These are phyloP conservation scores for Neobulgaria alba DNA, from an alignment of 2,329 filamentous ascomycete genomes.

Conservation along the genomic window DNA sequence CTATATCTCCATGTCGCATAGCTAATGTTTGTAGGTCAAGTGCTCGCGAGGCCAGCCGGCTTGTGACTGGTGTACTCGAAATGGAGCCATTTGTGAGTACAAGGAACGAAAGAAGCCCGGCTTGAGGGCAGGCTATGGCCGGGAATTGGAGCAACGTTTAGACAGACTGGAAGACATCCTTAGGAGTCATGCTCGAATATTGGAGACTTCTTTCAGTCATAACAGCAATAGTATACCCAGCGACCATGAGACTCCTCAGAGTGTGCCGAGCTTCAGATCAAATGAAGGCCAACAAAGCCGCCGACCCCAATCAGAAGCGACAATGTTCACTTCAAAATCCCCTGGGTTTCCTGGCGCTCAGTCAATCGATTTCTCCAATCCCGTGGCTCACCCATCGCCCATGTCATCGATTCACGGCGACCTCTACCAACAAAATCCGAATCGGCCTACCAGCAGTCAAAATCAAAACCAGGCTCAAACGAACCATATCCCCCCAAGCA, in stretches of 20 bases:
- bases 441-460: slow-evolving; percentile 23
- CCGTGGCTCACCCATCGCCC: slow-evolving; percentile 36
- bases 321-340: slow-evolving; percentile 54
- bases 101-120: slow-evolving; percentile 62
- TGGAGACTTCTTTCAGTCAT: slow-evolving; percentile 46
- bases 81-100: slow-evolving; percentile 56
- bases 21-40: slow-evolving; percentile 46
- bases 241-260: slow-evolving; percentile 48
- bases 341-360: slow-evolving; percentile 41
- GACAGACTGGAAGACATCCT: slow-evolving; percentile 62
- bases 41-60: slow-evolving; percentile 69
- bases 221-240: slow-evolving; percentile 37
- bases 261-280: slow-evolving; percentile 40
- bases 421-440: slow-evolving; percentile 39
- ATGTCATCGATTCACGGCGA: slow-evolving; percentile 37
- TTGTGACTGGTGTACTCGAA: slow-evolving; percentile 59
- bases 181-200: slow-evolving; percentile 55
- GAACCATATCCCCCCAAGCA: too few relatives aligned
- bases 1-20: too few relatives aligned
- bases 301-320: slow-evolving; percentile 46
- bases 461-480: slow-evolving; percentile 11
- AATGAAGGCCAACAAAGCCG: slow-evolving; percentile 40
- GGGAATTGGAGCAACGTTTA: slow-evolving; percentile 64
- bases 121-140: slow-evolving; percentile 56
- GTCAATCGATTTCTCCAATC: slow-evolving; percentile 39